These are phyloP conservation scores for Tuber calosporum DNA, from an alignment of 495 filamentous ascomycete species.

Conservation along the genomic window DNA sequence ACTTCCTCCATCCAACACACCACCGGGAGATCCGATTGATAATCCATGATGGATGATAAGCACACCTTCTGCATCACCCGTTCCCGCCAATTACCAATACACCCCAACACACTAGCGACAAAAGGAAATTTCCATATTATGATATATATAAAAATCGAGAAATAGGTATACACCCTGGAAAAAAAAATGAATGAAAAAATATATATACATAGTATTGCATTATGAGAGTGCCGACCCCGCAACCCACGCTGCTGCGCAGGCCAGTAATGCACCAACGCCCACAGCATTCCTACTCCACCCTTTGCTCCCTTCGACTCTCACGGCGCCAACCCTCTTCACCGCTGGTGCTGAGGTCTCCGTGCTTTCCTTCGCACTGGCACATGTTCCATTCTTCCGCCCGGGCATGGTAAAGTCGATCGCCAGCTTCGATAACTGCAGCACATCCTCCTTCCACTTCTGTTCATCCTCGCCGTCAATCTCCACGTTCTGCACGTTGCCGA, in stretches of 20 bases:
- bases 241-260: slow-evolving; percentile 40
- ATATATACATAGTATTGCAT: neutral
- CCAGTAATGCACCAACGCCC: slow-evolving; percentile 34
- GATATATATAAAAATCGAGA: neutral
- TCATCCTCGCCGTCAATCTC: slow-evolving; percentile 63
- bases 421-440: slow-evolving; percentile 53
- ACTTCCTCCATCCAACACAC: neutral
- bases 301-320: slow-evolving; percentile 35
- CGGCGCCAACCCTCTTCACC: slow-evolving; percentile 29
- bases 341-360: slow-evolving; percentile 32
- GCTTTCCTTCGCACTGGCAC: slow-evolving; percentile 17
- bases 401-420: slow-evolving; percentile 36
- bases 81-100: neutral
- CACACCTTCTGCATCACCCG: neutral
- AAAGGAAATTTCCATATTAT: neutral
- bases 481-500: slow-evolving; percentile 95
- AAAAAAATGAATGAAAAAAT: neutral
- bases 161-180: neutral
- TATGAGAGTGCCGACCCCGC: slow-evolving; percentile 34
- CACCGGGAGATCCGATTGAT: neutral
- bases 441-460: slow-evolving; percentile 64
- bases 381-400: slow-evolving; percentile 12
- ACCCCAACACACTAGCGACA: neutral
- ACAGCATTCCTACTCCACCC: slow-evolving; percentile 38
- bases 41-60: neutral